Conservation (phyloP, 768 basidiomycete species). For the Leccinum disarticulatum region DNA sequence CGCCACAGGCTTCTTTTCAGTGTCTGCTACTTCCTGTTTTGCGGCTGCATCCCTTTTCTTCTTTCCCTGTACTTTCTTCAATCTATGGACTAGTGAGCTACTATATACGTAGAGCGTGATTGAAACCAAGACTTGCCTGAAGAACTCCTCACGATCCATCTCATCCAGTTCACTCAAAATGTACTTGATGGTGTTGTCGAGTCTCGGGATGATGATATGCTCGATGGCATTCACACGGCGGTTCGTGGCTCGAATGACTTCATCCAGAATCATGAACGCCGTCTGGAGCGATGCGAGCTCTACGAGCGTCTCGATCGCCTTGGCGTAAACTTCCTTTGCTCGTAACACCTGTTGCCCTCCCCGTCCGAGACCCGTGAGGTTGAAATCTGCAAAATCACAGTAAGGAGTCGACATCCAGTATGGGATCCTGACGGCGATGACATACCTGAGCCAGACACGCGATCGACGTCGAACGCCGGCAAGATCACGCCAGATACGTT, state of each 20-base stretch:
- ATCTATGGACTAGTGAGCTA: conserved; percentile 41
- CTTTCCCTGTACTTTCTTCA: conserved; percentile 97
- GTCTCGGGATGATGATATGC: conserved; percentile 90
- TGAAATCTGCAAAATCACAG: conserved; percentile 69
- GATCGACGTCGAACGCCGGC: conserved; percentile 92
- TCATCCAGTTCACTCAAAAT: conserved; percentile 97
- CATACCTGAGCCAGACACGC: conserved; percentile 79
- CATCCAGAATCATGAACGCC: conserved; percentile 97
- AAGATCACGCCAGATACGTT: conserved; percentile 97
- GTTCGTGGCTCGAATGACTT: conserved; percentile 99
- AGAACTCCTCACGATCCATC: conserved; percentile 97
- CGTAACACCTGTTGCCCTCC: conserved; percentile 95
- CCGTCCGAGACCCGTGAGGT: conserved; percentile 93
- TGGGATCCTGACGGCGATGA: background rate
- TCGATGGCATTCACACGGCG: conserved; percentile 98
- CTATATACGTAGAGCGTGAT: background rate
- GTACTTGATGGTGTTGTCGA: conserved; percentile 98
- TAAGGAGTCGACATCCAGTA: no score
- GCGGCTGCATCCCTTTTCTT: conserved; percentile 77
- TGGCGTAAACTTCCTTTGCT: conserved; percentile 96
- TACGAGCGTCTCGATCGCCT: conserved; percentile 95
- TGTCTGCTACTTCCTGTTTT: conserved; percentile 8
- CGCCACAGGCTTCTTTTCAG: conserved; percentile 8
- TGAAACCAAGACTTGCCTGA: conserved; percentile 53
- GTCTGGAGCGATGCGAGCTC: conserved; percentile 97